Conservation (phyloP, 352 stramenopile species). For the Globisporangium abappressorium region DNA sequence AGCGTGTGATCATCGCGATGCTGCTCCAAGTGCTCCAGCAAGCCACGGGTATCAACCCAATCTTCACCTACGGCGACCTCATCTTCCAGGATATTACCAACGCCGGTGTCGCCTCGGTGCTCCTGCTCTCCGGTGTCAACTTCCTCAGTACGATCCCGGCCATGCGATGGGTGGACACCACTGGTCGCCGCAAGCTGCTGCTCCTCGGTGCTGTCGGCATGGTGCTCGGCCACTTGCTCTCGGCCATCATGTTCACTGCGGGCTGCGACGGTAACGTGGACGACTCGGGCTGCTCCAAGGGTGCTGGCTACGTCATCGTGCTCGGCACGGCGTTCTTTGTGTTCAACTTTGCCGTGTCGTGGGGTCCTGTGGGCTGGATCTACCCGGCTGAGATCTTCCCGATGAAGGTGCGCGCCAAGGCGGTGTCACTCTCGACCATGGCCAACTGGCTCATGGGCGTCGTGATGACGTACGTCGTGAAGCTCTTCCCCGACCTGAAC, state of each 20-base stretch:
- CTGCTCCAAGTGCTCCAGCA: conserved; percentile 40
- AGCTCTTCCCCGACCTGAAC: conserved; percentile 31
- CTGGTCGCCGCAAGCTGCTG: conserved; percentile 36
- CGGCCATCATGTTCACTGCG: conserved; percentile 36
- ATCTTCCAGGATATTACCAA: conserved; percentile 42
- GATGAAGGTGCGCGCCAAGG: conserved; percentile 37
- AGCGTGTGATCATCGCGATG: conserved; percentile 34
- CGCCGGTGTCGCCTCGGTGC: conserved; percentile 20
- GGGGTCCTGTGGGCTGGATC: conserved; percentile 51
- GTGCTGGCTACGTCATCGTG: conserved; percentile 41
- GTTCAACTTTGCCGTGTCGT: conserved; percentile 53
- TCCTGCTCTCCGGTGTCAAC: conserved; percentile 35
- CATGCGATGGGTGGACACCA: conserved; percentile 47
- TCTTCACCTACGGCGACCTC: conserved; percentile 30
- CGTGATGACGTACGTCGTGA: conserved; percentile 30
- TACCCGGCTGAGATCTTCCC: conserved; percentile 53
- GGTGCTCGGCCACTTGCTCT: conserved; percentile 41
- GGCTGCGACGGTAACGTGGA: conserved; percentile 34
- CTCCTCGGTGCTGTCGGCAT: conserved; percentile 46
- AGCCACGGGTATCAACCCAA: conserved; percentile 43
- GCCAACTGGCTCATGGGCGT: conserved; percentile 43
- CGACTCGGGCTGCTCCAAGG: conserved; percentile 27
- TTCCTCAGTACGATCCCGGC: conserved; percentile 39
- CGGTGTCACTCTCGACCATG: conserved; percentile 46
- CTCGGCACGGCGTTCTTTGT: conserved; percentile 39